Evolutionary conservation across 1,139 yeast species (phyloP), one percentile per base, ranked within the genome.

Genomic region (Tardiomyces depauwii): DNA sequence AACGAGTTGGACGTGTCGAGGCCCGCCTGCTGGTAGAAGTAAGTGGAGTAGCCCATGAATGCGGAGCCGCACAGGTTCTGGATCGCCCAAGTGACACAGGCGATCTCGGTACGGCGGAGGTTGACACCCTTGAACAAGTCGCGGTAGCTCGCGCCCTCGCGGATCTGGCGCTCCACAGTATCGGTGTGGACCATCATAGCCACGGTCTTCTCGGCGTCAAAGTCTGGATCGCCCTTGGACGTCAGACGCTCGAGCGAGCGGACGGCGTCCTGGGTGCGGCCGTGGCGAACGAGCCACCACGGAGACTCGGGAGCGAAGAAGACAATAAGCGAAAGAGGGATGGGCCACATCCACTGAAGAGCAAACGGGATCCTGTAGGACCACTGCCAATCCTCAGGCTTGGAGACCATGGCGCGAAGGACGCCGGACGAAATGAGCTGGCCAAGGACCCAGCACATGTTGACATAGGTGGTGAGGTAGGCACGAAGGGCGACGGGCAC

Each of bases 261-360:
- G 67, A 49, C 61, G 18, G 80, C 79, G 33, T 65, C 63, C 1
- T 53, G 67, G 42, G 65, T 61, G 36, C 61, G 58, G 38, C 63
- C 64, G 52, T 62, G 67, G 38, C 71, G 64, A 41, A 73, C 68
- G 58, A 65, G 68, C 70, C 74, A 76, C 70, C 78, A 74, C 42
- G 82, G 82, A 27, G 79, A 68, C 55, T 77, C 81, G 36, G 82
- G 81, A 47, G 76, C 71, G 47, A 74, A 58, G 48, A 63, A 54
- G 62, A 76, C 67, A 50, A 75, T 76, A 43, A 61, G 53, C 41
- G 73, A 67, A 54, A 75, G 66, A 16, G 74, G 74, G 45, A 74
- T 51, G 1, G 81, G 80, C 81, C 82, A 78, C 11, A 70, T 58
- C 83, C 83, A 78, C 59, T 78, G 82, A 23, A 74, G 45, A 0